A percentile compares a stretch with the other conserved stretches of the same genome.
Evolutionary conservation across 2,329 filamentous ascomycete genomes (phyloP).

Genomic region (Coniochaeta sp.): DNA sequence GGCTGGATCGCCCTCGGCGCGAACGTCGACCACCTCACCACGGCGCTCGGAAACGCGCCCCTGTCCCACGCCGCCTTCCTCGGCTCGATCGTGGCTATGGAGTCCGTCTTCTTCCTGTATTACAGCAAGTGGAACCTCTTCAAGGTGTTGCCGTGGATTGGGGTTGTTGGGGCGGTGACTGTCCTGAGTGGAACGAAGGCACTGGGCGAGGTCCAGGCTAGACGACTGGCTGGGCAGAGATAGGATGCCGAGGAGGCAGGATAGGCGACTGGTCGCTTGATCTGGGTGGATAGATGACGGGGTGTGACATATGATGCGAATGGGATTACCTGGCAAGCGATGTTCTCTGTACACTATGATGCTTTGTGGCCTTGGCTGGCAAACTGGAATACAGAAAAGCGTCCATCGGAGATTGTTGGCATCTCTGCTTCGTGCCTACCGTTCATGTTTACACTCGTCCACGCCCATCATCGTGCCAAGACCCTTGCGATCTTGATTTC

Average conservation of each 20-base stretch:
- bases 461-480: too few species aligned
- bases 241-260: slow-evolving; percentile 20
- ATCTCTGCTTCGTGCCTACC: neutral
- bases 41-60: slow-evolving; percentile 70
- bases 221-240: slow-evolving; percentile 69
- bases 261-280: neutral
- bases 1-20: slow-evolving; percentile 79
- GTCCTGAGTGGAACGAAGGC: slow-evolving; percentile 87
- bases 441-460: neutral
- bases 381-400: neutral
- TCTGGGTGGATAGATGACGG: neutral
- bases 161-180: slow-evolving; percentile 60
- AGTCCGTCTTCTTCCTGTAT: slow-evolving; percentile 91
- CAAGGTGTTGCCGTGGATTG: slow-evolving; percentile 71
- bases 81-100: slow-evolving; percentile 78
- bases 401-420: neutral
- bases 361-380: neutral
- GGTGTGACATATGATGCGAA: neutral
- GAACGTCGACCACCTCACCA: slow-evolving; percentile 70
- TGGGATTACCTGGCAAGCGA: neutral
- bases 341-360: neutral
- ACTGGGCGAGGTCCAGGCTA: slow-evolving; percentile 84
- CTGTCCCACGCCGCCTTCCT: slow-evolving; percentile 80
- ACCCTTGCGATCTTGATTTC: too few species aligned
- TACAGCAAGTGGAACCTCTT: slow-evolving; percentile 90